Conservation (phyloP, 345 rosid species). For the Anacardium occidentale region DNA sequence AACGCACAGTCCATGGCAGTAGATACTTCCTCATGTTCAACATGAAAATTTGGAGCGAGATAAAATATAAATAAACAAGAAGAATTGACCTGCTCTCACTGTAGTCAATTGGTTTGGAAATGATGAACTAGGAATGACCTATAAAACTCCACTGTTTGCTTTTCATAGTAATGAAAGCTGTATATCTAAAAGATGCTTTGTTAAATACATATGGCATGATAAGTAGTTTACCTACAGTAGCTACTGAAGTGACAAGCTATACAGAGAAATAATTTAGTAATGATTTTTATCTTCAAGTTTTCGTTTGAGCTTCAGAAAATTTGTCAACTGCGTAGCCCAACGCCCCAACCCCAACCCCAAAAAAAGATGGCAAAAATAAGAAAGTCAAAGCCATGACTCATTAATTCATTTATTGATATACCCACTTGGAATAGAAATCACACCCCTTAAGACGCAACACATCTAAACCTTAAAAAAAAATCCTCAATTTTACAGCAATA, state of each 20-base stretch:
- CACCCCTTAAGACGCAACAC: conserved; percentile 17
- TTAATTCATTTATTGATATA: conserved; percentile 14
- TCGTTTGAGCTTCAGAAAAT: background rate
- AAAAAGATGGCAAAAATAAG: conserved; percentile 18
- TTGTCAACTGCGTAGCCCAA: background rate
- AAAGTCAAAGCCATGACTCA: conserved; percentile 27
- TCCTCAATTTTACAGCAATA: background rate
- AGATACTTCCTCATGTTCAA: background rate
- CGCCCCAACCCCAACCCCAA: conserved; percentile 3
- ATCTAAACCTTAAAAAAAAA: conserved; percentile 1
- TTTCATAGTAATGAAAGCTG: background rate
- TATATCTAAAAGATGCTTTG: background rate
- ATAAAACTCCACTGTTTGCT: background rate
- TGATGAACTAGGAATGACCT: background rate
- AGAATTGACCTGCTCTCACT: background rate
- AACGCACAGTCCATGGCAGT: no score
- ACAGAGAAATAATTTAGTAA: conserved; percentile 3
- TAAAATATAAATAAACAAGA: no score
- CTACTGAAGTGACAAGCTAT: conserved; percentile 17
- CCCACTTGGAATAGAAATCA: conserved; percentile 33
- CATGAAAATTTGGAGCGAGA: background rate
- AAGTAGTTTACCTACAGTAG: conserved; percentile 1
- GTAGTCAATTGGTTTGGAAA: background rate
- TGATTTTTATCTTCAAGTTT: conserved; percentile 4
- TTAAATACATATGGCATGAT: background rate